Conservation (phyloP, 306 rosid genomes). For the Luffa aegyptiaca region DNA sequence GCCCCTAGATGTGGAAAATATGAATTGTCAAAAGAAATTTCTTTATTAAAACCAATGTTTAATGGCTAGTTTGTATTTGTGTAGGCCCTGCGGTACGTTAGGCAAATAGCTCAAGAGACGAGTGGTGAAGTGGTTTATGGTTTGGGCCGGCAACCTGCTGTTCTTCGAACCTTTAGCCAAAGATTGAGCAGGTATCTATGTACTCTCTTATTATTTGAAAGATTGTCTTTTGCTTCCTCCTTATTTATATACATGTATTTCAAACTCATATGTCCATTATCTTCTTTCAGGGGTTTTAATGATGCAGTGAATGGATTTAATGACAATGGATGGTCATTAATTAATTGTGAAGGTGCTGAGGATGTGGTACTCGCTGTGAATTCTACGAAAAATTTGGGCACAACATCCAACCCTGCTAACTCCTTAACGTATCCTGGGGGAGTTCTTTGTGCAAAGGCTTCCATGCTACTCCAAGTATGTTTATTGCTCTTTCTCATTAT, state of each 20-base stretch:
- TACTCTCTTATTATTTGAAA: background rate
- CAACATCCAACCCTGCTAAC: constrained; percentile 54
- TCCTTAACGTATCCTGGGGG: constrained; percentile 78
- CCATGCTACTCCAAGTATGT: constrained; percentile 93
- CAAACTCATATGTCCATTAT: background rate
- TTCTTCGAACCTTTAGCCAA: constrained; percentile 88
- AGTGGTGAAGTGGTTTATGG: constrained; percentile 97
- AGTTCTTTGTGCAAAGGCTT: constrained; percentile 91
- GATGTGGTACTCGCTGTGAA: constrained; percentile 79
- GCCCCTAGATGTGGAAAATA: background rate
- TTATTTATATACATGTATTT: background rate
- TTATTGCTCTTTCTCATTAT: background rate
- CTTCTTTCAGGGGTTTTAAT: constrained; percentile 67
- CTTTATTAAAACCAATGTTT: background rate
- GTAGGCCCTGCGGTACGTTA: constrained; percentile 75
- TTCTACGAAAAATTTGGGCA: constrained; percentile 58
- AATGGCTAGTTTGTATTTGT: background rate
- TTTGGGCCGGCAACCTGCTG: constrained; percentile 95
- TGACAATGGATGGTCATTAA: constrained; percentile 87
- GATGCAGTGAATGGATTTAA: constrained; percentile 96
- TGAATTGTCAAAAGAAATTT: background rate
- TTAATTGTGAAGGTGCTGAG: constrained; percentile 78
- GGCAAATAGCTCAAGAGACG: constrained; percentile 95
- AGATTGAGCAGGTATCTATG: constrained; percentile 65
- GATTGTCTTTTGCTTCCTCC: background rate